Evolutionary conservation across 75 land plant species (phyloP), one percentile per base, ranked within the genome.

Genomic region (Cryptomeria japonica): DNA sequence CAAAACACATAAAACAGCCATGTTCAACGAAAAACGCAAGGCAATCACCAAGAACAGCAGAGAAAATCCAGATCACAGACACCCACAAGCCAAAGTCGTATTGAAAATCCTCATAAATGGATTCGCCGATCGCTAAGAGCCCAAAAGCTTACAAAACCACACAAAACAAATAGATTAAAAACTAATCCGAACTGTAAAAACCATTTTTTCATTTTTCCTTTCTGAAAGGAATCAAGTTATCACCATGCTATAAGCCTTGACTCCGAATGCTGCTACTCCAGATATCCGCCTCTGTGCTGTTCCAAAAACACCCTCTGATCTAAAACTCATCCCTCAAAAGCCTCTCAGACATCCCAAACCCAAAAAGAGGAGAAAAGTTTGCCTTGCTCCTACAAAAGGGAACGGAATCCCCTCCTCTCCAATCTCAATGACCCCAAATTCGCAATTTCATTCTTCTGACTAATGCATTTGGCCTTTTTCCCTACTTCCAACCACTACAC

Each of bases 181-280:
- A 51, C 2, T 12, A 51, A 51, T 51, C 53, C 53, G 1, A 51
- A 51, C 53, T 15, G 46, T 3, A 19, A 61, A 5, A 19, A 22
- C 25, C 68, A 5, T 19, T 61, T 18, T n/a, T 61, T 61, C 32
- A 2, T 32, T 32, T 73, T 73, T 34, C 76, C 11, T 31, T 70
- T 8, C 25, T 4, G 5, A n/a, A 79, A 79, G 83, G 83, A 44
- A 79, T 79, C 46, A 79, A 79, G 28, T 41, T 41, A 79, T 79
- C 83, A 79, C 83, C 83, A 79, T 79, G 83, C 83, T 79, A 79
- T 79, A 79, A 41, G 46, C 47, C 83, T 79, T 79, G 41, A 1
- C 83, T 79, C 83, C 83, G 19, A 79, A 41, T 79, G 83, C 22
- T 19, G 83, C 6, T 36, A 28, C 83, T 41, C 83, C 42, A 38